phyloP scores from a whole-genome alignment of 2,329 filamentous ascomycete species.

The Cercospora berteroae region DNA sequence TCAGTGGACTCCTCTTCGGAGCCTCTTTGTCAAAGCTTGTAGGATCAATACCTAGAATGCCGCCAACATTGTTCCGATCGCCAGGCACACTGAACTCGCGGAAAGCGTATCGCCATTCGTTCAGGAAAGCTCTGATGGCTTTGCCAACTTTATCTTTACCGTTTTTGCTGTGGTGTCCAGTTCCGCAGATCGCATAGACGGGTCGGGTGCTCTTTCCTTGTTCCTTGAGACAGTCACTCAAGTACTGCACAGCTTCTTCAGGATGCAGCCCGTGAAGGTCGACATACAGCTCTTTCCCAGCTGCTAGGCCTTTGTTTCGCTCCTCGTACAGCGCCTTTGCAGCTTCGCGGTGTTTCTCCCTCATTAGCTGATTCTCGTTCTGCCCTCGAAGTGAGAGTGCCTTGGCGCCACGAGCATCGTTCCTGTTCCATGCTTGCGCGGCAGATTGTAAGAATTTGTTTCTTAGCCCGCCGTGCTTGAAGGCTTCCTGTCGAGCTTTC shows the following conservation, averaged over 20 bases:
- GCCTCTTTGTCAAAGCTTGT: conserved; percentile 55
- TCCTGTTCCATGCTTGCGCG: conserved; percentile 97
- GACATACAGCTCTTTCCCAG: conserved; percentile 75
- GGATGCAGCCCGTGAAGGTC: conserved; percentile 98
- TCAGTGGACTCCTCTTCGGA: conserved; percentile 29
- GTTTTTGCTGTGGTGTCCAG: conserved; percentile 96
- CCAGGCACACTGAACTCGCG: conserved; percentile 94
- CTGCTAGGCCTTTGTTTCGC: conserved; percentile 68
- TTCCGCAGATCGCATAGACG: conserved; percentile 94
- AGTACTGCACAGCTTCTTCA: conserved; percentile 92
- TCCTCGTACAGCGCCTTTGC: conserved; percentile 90
- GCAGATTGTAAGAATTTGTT: conserved; percentile 98
- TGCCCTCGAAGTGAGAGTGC: conserved; percentile 90
- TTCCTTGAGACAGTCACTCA: conserved; percentile 82
- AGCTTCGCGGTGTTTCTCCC: conserved; percentile 92
- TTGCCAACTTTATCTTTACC: conserved; percentile 98
- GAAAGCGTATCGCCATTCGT: conserved; percentile 94
- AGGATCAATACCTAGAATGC: conserved; percentile 63
- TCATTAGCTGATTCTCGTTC: conserved; percentile 95
- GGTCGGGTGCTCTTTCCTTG: conserved; percentile 70
- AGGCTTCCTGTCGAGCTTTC: conserved; percentile 90
- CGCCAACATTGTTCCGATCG: conserved; percentile 78
- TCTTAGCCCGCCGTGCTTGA: conserved; percentile 91
- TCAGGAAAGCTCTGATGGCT: conserved; percentile 83
- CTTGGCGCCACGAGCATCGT: conserved; percentile 93